phyloP scores from a whole-genome alignment of 164 flowering plant genomes.

The Euptelea pleiosperma region DNA sequence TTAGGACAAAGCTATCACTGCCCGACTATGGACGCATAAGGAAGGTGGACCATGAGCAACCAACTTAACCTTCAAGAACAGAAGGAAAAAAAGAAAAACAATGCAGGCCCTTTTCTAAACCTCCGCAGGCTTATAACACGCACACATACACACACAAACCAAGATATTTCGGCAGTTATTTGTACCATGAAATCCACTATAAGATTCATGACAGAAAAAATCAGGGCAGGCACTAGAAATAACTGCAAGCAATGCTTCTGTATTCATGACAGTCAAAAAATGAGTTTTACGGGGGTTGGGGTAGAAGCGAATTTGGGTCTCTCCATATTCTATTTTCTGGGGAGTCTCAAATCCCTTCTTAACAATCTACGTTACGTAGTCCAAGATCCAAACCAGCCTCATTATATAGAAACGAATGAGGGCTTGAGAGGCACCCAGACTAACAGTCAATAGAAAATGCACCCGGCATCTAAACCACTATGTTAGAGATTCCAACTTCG shows the following conservation, averaged over 20 bases:
- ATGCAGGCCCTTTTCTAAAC: neutral
- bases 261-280: constrained; percentile 6
- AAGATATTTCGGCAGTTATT: neutral
- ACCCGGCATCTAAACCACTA: constrained; percentile 4
- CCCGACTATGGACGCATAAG: too few relatives aligned
- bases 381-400: constrained; percentile 16
- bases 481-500: constrained; percentile 5
- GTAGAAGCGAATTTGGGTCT: constrained; percentile 8
- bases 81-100: too few relatives aligned
- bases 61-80: too few relatives aligned
- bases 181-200: neutral
- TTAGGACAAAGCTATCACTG: too few relatives aligned
- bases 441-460: constrained; percentile 6
- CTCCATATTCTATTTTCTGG: neutral
- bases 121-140: neutral
- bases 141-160: too few relatives aligned
- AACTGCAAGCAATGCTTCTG: constrained; percentile 11
- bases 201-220: neutral
- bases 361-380: neutral
- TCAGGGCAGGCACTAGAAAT: neutral
- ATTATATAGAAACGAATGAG: constrained; percentile 14
- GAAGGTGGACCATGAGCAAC: too few relatives aligned
- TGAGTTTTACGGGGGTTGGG: constrained; percentile 11
- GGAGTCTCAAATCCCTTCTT: constrained; percentile 14
- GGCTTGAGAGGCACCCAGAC: constrained; percentile 4